Conservation (phyloP, 2,329 filamentous ascomycete species). For the Curvularia hawaiiensis region DNA sequence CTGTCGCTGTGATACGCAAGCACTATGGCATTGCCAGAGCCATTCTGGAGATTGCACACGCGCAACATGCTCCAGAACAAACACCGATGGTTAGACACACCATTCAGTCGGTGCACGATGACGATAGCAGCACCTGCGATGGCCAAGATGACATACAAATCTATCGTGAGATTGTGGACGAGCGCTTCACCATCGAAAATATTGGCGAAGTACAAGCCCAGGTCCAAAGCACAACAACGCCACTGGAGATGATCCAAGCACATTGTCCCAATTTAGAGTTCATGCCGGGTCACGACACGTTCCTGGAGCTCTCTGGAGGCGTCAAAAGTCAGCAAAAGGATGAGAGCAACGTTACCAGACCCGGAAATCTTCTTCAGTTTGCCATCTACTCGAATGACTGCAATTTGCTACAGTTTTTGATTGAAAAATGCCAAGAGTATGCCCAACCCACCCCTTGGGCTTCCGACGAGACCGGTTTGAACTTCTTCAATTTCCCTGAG, state of each 20-base stretch:
- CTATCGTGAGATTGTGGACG: conserved; percentile 62
- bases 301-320: background rate
- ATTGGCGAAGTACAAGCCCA: conserved; percentile 71
- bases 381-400: conserved; percentile 36
- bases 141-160: conserved; percentile 43
- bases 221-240: conserved; percentile 67
- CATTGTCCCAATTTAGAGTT: conserved; percentile 17
- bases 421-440: conserved; percentile 24
- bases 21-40: conserved; percentile 67
- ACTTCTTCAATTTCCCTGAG: conserved; percentile 23
- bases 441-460: conserved; percentile 15
- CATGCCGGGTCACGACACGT: conserved; percentile 8
- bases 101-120: conserved; percentile 49
- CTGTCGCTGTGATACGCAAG: conserved; percentile 69
- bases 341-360: conserved; percentile 6
- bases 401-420: conserved; percentile 23
- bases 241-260: conserved; percentile 58
- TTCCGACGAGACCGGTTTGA: background rate
- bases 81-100: conserved; percentile 50
- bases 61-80: conserved; percentile 68
- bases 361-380: conserved; percentile 35
- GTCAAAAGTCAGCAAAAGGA: conserved; percentile 1
- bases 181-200: conserved; percentile 76
- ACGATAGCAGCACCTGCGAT: conserved; percentile 38
- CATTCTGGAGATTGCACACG: conserved; percentile 72